Evolutionary conservation across 306 rosid genomes (phyloP).

Genomic region (Chamaecrista fasciculata): DNA sequence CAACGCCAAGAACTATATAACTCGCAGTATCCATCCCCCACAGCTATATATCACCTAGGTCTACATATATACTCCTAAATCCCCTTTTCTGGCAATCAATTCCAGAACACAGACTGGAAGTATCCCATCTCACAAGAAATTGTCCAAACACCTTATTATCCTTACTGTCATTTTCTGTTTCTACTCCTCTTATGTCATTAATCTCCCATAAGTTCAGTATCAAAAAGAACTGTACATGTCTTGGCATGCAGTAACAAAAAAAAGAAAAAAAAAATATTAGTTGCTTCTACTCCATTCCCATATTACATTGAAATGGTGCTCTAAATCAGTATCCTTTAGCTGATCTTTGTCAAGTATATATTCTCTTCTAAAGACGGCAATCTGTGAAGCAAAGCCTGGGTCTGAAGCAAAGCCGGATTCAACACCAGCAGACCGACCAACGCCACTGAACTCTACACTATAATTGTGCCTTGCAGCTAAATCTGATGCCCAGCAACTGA

Average conservation of each 20-base stretch:
- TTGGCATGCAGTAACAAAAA: neutral
- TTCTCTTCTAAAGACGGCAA: slow-evolving; percentile 75
- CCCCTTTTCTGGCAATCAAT: neutral
- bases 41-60: neutral
- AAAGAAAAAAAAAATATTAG: neutral
- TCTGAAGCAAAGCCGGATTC: slow-evolving; percentile 98
- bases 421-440: slow-evolving; percentile 70
- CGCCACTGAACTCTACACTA: slow-evolving; percentile 79
- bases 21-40: neutral
- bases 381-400: slow-evolving; percentile 99
- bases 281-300: slow-evolving; percentile 71
- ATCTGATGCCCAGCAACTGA: slow-evolving; percentile 73
- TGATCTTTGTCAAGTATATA: slow-evolving; percentile 22
- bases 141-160: neutral
- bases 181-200: neutral
- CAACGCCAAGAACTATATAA: neutral
- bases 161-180: slow-evolving; percentile 12
- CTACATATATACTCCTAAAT: neutral
- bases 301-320: slow-evolving; percentile 37
- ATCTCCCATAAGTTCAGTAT: slow-evolving; percentile 11
- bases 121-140: neutral
- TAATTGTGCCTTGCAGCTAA: slow-evolving; percentile 71
- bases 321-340: slow-evolving; percentile 31
- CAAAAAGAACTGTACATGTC: slow-evolving; percentile 17
- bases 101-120: slow-evolving; percentile 2